Percentiles rank a stretch among this genome's conserved stretches.
Conservation (phyloP, 2,329 filamentous ascomycete species). For the Aspergillus niger region DNA sequence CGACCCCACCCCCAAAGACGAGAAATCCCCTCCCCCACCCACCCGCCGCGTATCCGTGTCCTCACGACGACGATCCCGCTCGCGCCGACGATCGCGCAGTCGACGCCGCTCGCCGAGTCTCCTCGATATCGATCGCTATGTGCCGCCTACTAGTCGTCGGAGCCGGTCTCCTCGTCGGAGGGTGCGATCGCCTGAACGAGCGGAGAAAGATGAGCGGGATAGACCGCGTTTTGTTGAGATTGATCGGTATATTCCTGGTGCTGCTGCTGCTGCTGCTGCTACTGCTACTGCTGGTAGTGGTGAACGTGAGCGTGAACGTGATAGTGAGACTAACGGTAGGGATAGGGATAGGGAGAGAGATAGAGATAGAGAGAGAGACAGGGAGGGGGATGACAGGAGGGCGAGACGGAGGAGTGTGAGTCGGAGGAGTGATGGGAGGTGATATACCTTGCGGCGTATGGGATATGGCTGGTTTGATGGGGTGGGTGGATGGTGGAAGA, state of each 20-base stretch:
- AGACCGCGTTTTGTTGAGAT: constrained; percentile 40
- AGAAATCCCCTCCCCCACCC: constrained; percentile 19
- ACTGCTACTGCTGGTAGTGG: constrained; percentile 32
- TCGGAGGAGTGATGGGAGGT: background rate
- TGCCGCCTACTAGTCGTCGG: constrained; percentile 43
- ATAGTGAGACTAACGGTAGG: constrained; percentile 8
- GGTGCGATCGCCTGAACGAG: constrained; percentile 38
- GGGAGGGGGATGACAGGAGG: constrained; percentile 28
- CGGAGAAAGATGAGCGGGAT: constrained; percentile 32
- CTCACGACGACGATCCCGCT: constrained; percentile 34
- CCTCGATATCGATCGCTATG: constrained; percentile 48
- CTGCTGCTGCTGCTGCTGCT: constrained; percentile 34
- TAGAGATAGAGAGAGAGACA: constrained; percentile 19
- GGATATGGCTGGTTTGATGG: no score
- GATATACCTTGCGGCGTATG: no score
- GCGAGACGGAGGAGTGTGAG: constrained; percentile 23
- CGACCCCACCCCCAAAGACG: constrained; percentile 7
- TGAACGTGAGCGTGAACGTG: constrained; percentile 22
- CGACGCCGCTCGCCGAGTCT: constrained; percentile 33
- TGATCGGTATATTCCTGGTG: constrained; percentile 48
- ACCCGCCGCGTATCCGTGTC: constrained; percentile 16
- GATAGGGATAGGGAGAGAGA: constrained; percentile 15
- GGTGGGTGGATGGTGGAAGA: no score
- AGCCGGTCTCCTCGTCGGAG: constrained; percentile 46
- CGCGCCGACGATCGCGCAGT: constrained; percentile 33